phyloP scores from a whole-genome alignment of 345 rosid genomes.

The Fremontodendron californicum region DNA sequence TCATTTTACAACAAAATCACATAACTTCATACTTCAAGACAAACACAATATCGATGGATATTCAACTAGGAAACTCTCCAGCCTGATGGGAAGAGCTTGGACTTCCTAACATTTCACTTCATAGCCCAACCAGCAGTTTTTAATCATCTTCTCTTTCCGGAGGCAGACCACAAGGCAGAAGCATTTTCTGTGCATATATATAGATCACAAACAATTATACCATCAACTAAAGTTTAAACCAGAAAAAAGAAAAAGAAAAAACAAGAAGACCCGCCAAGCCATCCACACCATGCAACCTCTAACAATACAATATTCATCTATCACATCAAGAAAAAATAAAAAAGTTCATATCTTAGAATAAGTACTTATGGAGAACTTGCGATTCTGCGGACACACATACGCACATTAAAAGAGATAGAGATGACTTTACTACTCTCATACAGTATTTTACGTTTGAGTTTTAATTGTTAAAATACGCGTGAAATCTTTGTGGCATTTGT shows the following conservation, averaged over 20 bases:
- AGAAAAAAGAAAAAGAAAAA: no score
- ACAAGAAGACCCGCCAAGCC: no score
- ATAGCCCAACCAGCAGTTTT: background rate
- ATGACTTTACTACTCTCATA: no score
- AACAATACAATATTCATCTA: no score
- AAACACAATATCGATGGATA: background rate
- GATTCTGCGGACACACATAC: background rate
- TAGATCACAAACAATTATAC: background rate
- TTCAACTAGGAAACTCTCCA: background rate
- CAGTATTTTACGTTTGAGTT: no score
- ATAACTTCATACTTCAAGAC: background rate
- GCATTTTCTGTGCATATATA: slow-evolving; percentile 86
- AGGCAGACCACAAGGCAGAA: slow-evolving; percentile 89
- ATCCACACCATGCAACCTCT: no score
- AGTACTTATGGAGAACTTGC: background rate
- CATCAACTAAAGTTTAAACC: no score
- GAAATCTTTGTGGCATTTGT: no score
- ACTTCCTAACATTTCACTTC: background rate
- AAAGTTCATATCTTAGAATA: background rate
- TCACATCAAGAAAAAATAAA: no score
- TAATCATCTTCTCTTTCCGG: slow-evolving; percentile 94
- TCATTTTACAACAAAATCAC: background rate
- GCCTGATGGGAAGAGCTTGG: background rate
- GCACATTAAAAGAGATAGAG: background rate
- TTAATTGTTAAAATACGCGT: no score